These are phyloP conservation scores for Phanerochaete sordida DNA, from an alignment of 768 basidiomycete species.

Conservation along the genomic window DNA sequence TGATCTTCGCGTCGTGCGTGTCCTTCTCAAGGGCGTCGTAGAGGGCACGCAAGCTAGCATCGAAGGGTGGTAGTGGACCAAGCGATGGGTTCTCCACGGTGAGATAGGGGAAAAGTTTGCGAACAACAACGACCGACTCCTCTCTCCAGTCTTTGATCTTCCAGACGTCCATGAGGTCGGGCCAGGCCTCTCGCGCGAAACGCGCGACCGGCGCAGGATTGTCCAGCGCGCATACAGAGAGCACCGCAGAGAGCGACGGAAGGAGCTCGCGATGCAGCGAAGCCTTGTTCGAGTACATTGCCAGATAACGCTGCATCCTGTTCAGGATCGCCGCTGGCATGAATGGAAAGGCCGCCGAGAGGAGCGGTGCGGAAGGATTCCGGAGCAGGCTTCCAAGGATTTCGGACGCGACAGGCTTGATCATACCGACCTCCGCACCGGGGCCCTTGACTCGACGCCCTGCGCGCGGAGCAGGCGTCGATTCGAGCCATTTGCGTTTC, in stretches of 20 bases:
- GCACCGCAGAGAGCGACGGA: conserved; percentile 58
- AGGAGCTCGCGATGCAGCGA: conserved; percentile 79
- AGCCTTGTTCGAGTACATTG: conserved; percentile 65
- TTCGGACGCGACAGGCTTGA: conserved; percentile 67
- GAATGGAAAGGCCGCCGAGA: conserved; percentile 36
- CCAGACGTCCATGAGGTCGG: conserved; percentile 68
- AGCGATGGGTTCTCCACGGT: neutral
- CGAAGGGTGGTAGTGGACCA: neutral
- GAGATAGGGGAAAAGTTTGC: conserved; percentile 64
- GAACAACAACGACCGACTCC: conserved; percentile 69
- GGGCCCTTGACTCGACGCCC: neutral
- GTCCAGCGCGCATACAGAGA: conserved; percentile 81
- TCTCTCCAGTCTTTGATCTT: conserved; percentile 74
- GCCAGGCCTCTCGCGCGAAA: conserved; percentile 64
- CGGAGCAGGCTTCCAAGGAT: conserved; percentile 59
- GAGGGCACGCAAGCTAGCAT: conserved; percentile 18
- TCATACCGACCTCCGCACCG: neutral
- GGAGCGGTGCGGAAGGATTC: conserved; percentile 56
- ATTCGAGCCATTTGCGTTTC: neutral
- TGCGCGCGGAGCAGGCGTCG: neutral
- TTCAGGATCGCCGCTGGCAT: conserved; percentile 53
- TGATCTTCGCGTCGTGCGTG: conserved; percentile 15
- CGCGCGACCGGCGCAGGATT: conserved; percentile 49
- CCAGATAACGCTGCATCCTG: conserved; percentile 61
- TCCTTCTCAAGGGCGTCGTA: conserved; percentile 60